Conservation (phyloP, 352 stramenopile species). For the Phytophthora fragariaefolia region DNA sequence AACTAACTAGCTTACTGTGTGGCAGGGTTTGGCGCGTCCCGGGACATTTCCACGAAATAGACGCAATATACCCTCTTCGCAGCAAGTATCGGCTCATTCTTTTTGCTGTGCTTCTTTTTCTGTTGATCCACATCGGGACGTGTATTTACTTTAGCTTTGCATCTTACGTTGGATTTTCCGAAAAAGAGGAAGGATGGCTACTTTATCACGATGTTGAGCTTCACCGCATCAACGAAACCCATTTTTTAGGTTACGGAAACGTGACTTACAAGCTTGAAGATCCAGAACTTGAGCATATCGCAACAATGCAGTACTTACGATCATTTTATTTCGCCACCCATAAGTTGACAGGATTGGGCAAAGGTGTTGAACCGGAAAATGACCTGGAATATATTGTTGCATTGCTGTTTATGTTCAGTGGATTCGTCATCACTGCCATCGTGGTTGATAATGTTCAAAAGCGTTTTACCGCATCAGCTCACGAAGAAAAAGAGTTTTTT, state of each 20-base stretch:
- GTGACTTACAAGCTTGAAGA: constrained; percentile 10
- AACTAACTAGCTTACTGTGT: neutral
- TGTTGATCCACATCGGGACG: constrained; percentile 43
- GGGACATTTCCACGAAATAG: constrained; percentile 41
- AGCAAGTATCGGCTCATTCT: constrained; percentile 26
- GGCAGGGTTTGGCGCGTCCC: constrained; percentile 38
- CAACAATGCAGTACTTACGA: constrained; percentile 47
- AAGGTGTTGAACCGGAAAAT: constrained; percentile 47
- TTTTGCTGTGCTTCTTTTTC: constrained; percentile 24
- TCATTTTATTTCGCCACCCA: constrained; percentile 54
- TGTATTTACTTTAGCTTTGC: constrained; percentile 49
- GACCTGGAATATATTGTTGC: constrained; percentile 41
- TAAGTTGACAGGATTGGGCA: constrained; percentile 45
- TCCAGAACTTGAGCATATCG: constrained; percentile 13
- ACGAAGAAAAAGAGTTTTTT: constrained; percentile 70
- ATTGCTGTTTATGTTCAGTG: constrained; percentile 54
- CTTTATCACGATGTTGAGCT: constrained; percentile 36
- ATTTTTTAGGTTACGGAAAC: constrained; percentile 13
- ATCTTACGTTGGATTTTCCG: constrained; percentile 34
- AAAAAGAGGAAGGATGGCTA: constrained; percentile 34
- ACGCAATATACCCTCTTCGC: constrained; percentile 22
- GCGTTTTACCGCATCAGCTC: constrained; percentile 52
- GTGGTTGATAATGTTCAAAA: constrained; percentile 68
- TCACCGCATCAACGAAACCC: constrained; percentile 18
- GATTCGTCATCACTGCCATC: constrained; percentile 56